Base-by-base conservation (phyloP, 768 basidiomycete genomes). In the Naganishia randhawae region DNA sequence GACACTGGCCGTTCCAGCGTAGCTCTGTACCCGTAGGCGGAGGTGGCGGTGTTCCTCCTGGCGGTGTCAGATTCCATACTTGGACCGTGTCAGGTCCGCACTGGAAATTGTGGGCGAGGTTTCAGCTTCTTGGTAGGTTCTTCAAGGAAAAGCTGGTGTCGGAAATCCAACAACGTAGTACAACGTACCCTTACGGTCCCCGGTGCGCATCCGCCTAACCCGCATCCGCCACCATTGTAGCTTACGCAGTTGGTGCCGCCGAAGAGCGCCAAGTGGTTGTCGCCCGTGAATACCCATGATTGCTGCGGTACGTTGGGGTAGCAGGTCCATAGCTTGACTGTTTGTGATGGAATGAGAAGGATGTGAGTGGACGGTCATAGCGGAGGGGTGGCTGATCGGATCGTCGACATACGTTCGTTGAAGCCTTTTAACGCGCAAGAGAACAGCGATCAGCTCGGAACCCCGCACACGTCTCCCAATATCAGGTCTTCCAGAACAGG, bases 321-420 rank as follows among this genome's bases (percentile, higher is more conserved):
- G 22, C 66, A 67, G 32, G 66, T 57, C 66, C 66, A 67, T 22
- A 67, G 31, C 27, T 67, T 67, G 41, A 48, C 54, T 45, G 31
- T 8, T n/a, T 29, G 50, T 8, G 8, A 25, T 8, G 50, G n/a
- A 50, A 22, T 8, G 50, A 50, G 17, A 22, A 50, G n/a, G n/a
- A 22, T 10, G 50, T 7, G 50, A 11, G n/a, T 9, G n/a, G 50
- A 22, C 17, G n/a, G 50, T 8, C 11, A 50, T 8, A 32, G 63
- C n/a, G n/a, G n/a, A n/a, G n/a, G n/a, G n/a, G n/a, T n/a, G n/a
- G n/a, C n/a, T n/a, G n/a, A n/a, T n/a, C n/a, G n/a, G n/a, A n/a
- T n/a, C n/a, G n/a, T n/a, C n/a, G n/a, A 42, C 41, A 22, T 41
- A 51, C 50, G 65, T 39, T 41, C 29, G 35, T 66, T 51, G 19